Percentiles rank a stretch among this genome's conserved stretches.
These are phyloP conservation scores for Maudiozyma pseudohumilis DNA, from an alignment of 805 yeast genomes.

Conservation along the genomic window DNA sequence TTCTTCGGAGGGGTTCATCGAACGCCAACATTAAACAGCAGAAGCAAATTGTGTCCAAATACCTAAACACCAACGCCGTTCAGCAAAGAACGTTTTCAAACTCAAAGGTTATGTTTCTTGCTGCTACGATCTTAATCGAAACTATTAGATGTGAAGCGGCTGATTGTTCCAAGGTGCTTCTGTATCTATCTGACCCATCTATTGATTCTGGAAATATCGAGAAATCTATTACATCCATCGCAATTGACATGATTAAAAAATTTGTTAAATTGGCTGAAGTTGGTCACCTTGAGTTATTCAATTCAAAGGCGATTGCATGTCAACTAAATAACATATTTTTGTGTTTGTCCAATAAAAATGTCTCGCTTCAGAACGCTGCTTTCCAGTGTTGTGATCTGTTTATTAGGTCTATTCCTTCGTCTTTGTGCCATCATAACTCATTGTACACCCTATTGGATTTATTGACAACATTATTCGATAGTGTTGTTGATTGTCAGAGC, in stretches of 20 bases:
- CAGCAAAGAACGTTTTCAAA: constrained; percentile 50
- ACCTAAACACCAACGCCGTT: constrained; percentile 35
- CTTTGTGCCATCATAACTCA: constrained; percentile 64
- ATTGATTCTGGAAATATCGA: constrained; percentile 59
- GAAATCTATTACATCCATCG: constrained; percentile 55
- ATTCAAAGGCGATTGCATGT: constrained; percentile 47
- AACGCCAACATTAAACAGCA: constrained; percentile 71
- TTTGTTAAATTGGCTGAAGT: constrained; percentile 43
- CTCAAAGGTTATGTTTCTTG: constrained; percentile 77
- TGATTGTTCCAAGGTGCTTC: constrained; percentile 64
- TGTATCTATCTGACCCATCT: constrained; percentile 82
- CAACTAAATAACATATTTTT: constrained; percentile 63
- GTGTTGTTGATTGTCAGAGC: constrained; percentile 73
- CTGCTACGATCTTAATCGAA: constrained; percentile 75
- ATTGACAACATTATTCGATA: constrained; percentile 63
- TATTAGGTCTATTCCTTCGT: constrained; percentile 58
- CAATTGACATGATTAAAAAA: constrained; percentile 47
- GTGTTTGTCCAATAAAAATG: constrained; percentile 69
- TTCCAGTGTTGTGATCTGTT: constrained; percentile 64
- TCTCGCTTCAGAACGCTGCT: constrained; percentile 68
- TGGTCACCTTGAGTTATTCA: constrained; percentile 46
- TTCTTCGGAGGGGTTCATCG: constrained; percentile 81
- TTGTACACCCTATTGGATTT: constrained; percentile 75
- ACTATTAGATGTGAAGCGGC: constrained; percentile 70
- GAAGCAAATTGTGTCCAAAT: constrained; percentile 41